Base-by-base conservation (phyloP, 345 rosid genomes). In the Acer negundo region DNA sequence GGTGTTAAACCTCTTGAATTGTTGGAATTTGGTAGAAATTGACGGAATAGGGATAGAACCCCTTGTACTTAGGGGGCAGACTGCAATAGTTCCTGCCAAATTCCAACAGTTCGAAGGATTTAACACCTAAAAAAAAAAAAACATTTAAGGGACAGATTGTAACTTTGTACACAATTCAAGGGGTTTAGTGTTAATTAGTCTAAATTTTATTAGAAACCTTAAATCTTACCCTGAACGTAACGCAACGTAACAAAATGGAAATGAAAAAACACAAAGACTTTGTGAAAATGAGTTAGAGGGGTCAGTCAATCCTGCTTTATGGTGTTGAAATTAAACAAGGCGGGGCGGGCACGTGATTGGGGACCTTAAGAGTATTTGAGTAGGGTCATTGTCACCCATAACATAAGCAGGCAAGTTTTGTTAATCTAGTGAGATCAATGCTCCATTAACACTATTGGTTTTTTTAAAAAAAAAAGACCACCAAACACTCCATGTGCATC, bases 401-500 rank as follows among this genome's bases (percentile, higher is more conserved):
- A 78, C 68, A 75, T 70, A 42, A 80, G 68, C 75, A 71, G 83
- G 85, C 86, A 72, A 79, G 9, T 22, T 67, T 56, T 35, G 79
- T 71, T 80, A 68, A 82, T 65, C 24, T 47, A 55, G 19, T 61
- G 59, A 62, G 78, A 63, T 79, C 26, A 72, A 31, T 17, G 31
- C 65, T 35, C 40, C 12, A 56, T 35, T 35, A 35, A 38, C 19
- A 12, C 20, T 67, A 23, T 68, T 77, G 28, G 56, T 35, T 40
- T 40, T 24, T 44, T 70, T 8, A 51, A 77, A 80, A 67, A 10
- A 51, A 77, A 80, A 67, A 8, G 62, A 64, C 74, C 61, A 70
- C 82, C 82, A 81, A 59, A 79, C 94, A 85, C 78, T 79, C 80
- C 94, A 90, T 86, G 94, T 89, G 94, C 89, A 70, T 75, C 79